A percentile compares a stretch with the other conserved stretches of the same genome.
These are phyloP conservation scores for Candida piceae DNA, from an alignment of 805 yeast genomes.

Conservation along the genomic window DNA sequence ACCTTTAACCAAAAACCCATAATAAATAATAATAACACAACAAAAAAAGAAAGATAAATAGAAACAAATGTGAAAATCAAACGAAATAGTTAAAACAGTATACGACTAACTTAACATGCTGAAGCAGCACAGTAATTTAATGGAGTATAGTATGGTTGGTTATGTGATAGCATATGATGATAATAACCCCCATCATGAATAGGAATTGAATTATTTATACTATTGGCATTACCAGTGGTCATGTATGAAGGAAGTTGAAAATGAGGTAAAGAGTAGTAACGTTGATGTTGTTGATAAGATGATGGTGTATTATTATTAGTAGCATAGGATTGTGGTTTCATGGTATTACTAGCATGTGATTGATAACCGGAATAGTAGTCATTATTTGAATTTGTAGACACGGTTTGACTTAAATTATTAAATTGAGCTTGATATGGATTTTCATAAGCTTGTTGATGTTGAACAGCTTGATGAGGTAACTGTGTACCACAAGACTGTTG, in stretches of 20 bases:
- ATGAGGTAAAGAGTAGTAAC: constrained; percentile 16
- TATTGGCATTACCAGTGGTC: constrained; percentile 12
- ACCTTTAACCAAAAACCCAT: too few relatives aligned
- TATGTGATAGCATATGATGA: constrained; percentile 2
- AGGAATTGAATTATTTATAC: too few relatives aligned
- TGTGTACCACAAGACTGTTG: too few relatives aligned
- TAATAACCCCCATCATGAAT: constrained; percentile 2
- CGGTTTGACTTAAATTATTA: constrained; percentile 12
- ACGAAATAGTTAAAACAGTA: not conserved
- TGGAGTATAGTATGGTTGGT: constrained; percentile 7
- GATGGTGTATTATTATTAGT: not conserved
- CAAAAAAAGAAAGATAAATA: not conserved
- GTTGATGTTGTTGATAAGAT: constrained; percentile 9
- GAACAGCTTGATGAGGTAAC: not conserved
- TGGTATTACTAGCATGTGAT: constrained; percentile 10
- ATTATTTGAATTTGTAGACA: too few relatives aligned
- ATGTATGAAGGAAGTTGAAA: constrained; percentile 11
- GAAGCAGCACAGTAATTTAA: constrained; percentile 16
- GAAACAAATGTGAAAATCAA: not conserved
- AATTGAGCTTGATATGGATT: constrained; percentile 22
- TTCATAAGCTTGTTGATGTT: constrained; percentile 13
- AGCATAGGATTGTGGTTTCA: too few relatives aligned
- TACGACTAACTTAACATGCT: constrained; percentile 14
- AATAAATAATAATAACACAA: too few relatives aligned
- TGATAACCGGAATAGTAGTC: constrained; percentile 15